phyloP scores from a whole-genome alignment of 495 filamentous ascomycete genomes.

The Tetracladium setigerum region DNA sequence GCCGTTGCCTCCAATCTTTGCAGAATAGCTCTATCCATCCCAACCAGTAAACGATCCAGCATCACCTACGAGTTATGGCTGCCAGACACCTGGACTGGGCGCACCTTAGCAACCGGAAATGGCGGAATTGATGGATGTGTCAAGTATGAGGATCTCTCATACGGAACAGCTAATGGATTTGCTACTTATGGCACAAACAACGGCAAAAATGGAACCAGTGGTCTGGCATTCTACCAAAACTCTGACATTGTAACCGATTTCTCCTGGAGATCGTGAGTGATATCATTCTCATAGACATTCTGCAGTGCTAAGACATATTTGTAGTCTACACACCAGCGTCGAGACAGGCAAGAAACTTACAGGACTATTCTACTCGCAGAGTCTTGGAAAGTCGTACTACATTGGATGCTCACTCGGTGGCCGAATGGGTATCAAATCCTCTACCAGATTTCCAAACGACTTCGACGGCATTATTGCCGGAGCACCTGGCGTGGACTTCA shows the following conservation, averaged over 20 bases:
- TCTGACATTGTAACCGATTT: slow-evolving; percentile 42
- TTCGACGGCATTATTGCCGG: slow-evolving; percentile 65
- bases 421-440: slow-evolving; percentile 45
- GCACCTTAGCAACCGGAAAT: slow-evolving; percentile 49
- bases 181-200: slow-evolving; percentile 50
- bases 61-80: slow-evolving; percentile 54
- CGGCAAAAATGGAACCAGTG: slow-evolving; percentile 48
- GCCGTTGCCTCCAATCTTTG: slow-evolving; percentile 41
- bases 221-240: slow-evolving; percentile 41
- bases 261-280: slow-evolving; percentile 29
- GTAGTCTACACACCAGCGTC: slow-evolving; percentile 39
- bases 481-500: slow-evolving; percentile 43
- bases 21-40: slow-evolving; percentile 47
- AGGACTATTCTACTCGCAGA: slow-evolving; percentile 27
- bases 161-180: slow-evolving; percentile 38
- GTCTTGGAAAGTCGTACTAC: slow-evolving; percentile 39
- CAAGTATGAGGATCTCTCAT: slow-evolving; percentile 24
- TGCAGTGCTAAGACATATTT: slow-evolving; percentile 24
- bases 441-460: slow-evolving; percentile 44
- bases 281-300: slow-evolving; percentile 30
- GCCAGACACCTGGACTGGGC: slow-evolving; percentile 40
- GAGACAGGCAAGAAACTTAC: slow-evolving; percentile 30
- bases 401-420: slow-evolving; percentile 53
- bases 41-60: slow-evolving; percentile 43
- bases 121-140: slow-evolving; percentile 49